phyloP scores from a whole-genome alignment of 495 filamentous ascomycete species.

The Penicillium subrubescens region DNA sequence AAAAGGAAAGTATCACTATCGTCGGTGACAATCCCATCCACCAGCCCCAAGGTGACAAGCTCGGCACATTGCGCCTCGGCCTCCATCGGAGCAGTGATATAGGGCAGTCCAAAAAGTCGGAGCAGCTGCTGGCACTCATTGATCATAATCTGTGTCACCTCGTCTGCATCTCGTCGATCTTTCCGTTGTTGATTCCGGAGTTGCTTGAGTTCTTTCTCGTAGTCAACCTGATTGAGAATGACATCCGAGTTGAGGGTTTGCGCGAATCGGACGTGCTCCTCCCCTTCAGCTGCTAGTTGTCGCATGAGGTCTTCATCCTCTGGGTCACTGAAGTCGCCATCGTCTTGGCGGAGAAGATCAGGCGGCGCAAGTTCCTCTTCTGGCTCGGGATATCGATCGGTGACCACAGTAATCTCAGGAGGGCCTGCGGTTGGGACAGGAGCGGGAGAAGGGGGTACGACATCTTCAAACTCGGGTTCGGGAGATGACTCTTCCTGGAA shows the following conservation, averaged over 20 bases:
- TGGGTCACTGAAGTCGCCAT: slow-evolving; percentile 71
- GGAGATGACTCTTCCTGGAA: slow-evolving; percentile 35
- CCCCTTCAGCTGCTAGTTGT: slow-evolving; percentile 82
- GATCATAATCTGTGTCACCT: slow-evolving; percentile 93
- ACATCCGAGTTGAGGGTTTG: slow-evolving; percentile 73
- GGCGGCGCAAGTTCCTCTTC: slow-evolving; percentile 26
- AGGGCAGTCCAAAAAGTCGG: slow-evolving; percentile 87
- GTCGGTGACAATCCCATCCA: slow-evolving; percentile 98
- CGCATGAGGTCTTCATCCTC: slow-evolving; percentile 88
- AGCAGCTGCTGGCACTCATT: slow-evolving; percentile 92
- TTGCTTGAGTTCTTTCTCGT: slow-evolving; percentile 82
- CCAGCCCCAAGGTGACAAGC: slow-evolving; percentile 78
- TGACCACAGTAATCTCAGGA: slow-evolving; percentile 11
- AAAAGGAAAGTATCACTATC: slow-evolving; percentile 98
- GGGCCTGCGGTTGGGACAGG: slow-evolving; percentile 2
- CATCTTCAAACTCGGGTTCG: slow-evolving; percentile 58
- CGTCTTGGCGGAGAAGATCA: slow-evolving; percentile 38
- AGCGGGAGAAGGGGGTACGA: slow-evolving; percentile 19
- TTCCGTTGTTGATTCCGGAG: slow-evolving; percentile 93
- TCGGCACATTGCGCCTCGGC: slow-evolving; percentile 97
- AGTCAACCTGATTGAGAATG: slow-evolving; percentile 63
- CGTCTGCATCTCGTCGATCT: slow-evolving; percentile 91
- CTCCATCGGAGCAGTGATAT: slow-evolving; percentile 98
- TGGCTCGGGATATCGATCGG: slow-evolving; percentile 14
- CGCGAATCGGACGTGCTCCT: slow-evolving; percentile 91